phyloP scores from a whole-genome alignment of 352 stramenopile genomes.

The Phytophthora foliorum region DNA sequence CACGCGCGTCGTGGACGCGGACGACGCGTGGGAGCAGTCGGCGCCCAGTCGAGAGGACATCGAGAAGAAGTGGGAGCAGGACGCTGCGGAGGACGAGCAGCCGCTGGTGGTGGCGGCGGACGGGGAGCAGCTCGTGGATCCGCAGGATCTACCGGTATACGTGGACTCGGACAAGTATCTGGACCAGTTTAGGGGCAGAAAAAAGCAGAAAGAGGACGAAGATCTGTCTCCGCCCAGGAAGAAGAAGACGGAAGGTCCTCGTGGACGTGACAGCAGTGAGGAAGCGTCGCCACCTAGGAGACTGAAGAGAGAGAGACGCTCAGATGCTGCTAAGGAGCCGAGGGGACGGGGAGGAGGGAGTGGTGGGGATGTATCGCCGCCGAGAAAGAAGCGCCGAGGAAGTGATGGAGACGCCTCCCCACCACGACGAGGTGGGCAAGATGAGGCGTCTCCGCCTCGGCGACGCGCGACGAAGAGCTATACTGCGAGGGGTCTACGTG shows the following conservation, averaged over 20 bases:
- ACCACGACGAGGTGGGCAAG: conserved; percentile 21
- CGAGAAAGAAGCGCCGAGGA: conserved; percentile 14
- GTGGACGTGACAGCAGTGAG: conserved; percentile 32
- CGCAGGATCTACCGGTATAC: conserved; percentile 75
- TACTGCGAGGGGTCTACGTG: not conserved
- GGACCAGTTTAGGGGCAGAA: conserved; percentile 51
- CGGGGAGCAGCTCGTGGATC: conserved; percentile 61
- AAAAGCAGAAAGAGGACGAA: conserved; percentile 31
- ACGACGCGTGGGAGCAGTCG: conserved; percentile 64
- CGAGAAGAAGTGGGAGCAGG: conserved; percentile 73
- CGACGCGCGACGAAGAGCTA: conserved; percentile 1
- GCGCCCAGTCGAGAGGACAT: conserved; percentile 56
- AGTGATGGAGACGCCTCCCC: conserved; percentile 28
- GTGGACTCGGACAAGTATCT: conserved; percentile 78
- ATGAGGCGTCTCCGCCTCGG: conserved; percentile 17
- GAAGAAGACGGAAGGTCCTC: conserved; percentile 12
- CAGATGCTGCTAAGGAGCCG: not conserved
- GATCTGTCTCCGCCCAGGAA: conserved; percentile 69
- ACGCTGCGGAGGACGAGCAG: conserved; percentile 56
- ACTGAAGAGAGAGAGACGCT: conserved; percentile 25
- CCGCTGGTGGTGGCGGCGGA: conserved; percentile 53
- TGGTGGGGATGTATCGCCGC: conserved; percentile 42
- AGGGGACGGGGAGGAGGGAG: conserved; percentile 18
- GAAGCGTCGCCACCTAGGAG: conserved; percentile 45
- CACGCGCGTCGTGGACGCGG: conserved; percentile 66